Base-by-base conservation (phyloP, 2,329 filamentous ascomycete species). In the Beauveria asiatica region DNA sequence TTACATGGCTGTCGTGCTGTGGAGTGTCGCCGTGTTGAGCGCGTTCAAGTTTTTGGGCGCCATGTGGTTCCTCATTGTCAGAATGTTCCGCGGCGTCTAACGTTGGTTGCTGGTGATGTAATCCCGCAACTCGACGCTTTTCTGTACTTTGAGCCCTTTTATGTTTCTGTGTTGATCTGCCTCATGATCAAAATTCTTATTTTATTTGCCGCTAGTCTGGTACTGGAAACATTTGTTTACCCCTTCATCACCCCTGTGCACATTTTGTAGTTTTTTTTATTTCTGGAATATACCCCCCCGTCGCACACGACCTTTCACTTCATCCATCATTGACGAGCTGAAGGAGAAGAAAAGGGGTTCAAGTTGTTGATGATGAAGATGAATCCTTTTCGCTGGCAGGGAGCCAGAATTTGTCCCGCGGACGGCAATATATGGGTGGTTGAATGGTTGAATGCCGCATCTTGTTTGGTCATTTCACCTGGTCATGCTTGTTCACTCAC, bases 31-130 rank as follows among this genome's bases (percentile, higher is more conserved):
- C 0, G 92, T 78, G 2, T 74, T 97, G 60, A 92, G 89, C 25
- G 83, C 85, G 2, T 93, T 97, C 75, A 90, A 93, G 71, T 96
- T 97, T 67, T 75, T 92, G 25, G 92, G 92, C 3, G 90, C 90
- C 0, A 80, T 90, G 74, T 96, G 92, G 90, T 97, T 97, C 77
- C 82, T 99, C 79, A 81, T 97, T 67, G 87, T 93, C 61, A 82
- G 92, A 68, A 83, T 95, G 83, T 93, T 96, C 73, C 84, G 91
- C 64, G 85, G 85, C 66, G 85, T 88, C 61, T 87, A 76, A 51
- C 11, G 27, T 21, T 13, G 8, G 27, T 7, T 21, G 19, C 17
- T 5, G 37, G 11, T 39, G 17, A 49, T 25, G 25, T 37, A 46
- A 16, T 7, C 44, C 16, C 23, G 17, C 21, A 11, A 9, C 16